Conservation (phyloP, 306 rosid genomes). For the Bauhinia variegata region DNA sequence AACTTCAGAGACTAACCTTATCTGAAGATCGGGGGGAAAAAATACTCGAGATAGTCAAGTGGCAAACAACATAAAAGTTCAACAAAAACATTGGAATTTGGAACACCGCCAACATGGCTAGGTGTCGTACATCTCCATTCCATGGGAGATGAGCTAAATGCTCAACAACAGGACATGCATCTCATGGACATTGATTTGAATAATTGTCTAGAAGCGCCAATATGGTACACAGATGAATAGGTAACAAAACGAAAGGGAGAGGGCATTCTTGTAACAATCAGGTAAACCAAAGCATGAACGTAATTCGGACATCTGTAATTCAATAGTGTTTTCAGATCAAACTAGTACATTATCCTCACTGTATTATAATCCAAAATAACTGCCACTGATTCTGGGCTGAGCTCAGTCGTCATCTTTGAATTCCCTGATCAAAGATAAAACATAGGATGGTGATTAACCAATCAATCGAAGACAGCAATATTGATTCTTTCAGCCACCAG, state of each 20-base stretch:
- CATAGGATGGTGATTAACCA: constrained; percentile 22
- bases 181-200: neutral
- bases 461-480: neutral
- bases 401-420: constrained; percentile 88
- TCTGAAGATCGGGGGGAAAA: too few species aligned
- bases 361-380: constrained; percentile 37
- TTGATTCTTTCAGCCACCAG: neutral
- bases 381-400: constrained; percentile 28
- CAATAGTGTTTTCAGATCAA: constrained; percentile 35
- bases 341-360: constrained; percentile 39
- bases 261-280: constrained; percentile 23
- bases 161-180: neutral
- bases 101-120: too few species aligned
- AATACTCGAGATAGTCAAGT: too few species aligned
- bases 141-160: neutral
- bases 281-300: constrained; percentile 32
- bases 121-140: neutral
- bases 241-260: constrained; percentile 3
- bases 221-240: constrained; percentile 26
- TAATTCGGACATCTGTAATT: constrained; percentile 23
- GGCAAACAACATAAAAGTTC: too few species aligned
- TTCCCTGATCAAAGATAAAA: constrained; percentile 65
- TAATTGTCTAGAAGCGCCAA: constrained; percentile 11
- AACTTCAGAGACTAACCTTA: too few species aligned
- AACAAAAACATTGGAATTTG: too few species aligned